phyloP scores from a whole-genome alignment of 768 basidiomycete genomes.

The Termitomyces sp. region DNA sequence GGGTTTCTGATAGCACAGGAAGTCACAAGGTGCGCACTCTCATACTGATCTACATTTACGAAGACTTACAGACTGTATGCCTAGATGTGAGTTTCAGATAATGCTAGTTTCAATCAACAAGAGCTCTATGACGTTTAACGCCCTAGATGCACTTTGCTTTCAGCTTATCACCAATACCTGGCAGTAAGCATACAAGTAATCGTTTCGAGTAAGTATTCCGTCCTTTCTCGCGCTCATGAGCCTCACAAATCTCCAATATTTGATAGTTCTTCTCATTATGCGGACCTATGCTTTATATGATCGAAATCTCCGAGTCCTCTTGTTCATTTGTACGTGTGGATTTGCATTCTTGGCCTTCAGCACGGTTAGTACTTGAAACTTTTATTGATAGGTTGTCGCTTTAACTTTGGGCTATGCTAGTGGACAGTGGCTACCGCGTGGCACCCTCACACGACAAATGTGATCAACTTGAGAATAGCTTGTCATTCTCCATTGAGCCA shows the following conservation, averaged over 20 bases:
- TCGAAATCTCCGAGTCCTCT: constrained; percentile 22
- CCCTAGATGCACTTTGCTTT: constrained; percentile 20
- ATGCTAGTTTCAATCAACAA: neutral
- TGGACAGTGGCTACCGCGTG: neutral
- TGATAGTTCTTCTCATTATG: constrained; percentile 30
- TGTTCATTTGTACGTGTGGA: constrained; percentile 19
- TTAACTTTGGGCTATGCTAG: neutral
- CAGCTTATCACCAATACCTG: constrained; percentile 24
- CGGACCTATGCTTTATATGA: constrained; percentile 38
- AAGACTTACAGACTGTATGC: neutral
- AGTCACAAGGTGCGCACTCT: neutral
- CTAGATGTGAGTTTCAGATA: constrained; percentile 2
- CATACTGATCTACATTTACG: neutral
- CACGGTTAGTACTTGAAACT: neutral
- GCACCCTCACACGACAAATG: neutral
- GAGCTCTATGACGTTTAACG: neutral
- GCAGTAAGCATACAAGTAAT: constrained; percentile 30
- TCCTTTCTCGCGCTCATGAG: neutral
- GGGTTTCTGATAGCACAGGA: constrained; percentile 15
- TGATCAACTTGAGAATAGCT: neutral
- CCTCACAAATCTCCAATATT: neutral
- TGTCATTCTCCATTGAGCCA: neutral
- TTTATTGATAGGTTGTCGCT: no score
- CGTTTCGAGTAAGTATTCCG: constrained; percentile 25
- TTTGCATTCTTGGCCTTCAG: constrained; percentile 23